Evolutionary conservation across 2,329 filamentous ascomycete species (phyloP), one percentile per base, ranked within the genome.

Genomic region (Sarocladiaceae sp.): DNA sequence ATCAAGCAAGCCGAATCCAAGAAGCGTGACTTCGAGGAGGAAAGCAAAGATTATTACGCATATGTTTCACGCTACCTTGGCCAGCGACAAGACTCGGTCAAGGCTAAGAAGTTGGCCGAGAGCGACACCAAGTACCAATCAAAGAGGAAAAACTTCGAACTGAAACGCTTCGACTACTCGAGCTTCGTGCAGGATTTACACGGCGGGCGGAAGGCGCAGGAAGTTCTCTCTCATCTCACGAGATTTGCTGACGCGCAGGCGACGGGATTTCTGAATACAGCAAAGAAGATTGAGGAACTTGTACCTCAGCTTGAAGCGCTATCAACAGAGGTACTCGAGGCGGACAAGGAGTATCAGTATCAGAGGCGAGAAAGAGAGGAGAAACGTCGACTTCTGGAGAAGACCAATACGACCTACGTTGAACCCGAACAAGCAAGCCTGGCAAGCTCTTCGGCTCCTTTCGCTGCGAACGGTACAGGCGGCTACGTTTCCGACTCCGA

Each of bases 131-230:
- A 98, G 60, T 98, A 97, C 59, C 91, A 97, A 62, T 82, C 77
- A 35, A 97, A 97, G 69, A 80, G 90, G 52, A 83, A 88, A 34
- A 95, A 89, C 54, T 98, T 98, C 57, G 93, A 98, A 68, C 75
- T 98, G 46, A 96, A 95, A 68, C 83, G 94, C 9, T 98, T 98
- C 57, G 94, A 98, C 64, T 98, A 98, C 62, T 97, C 91, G 3
- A 95, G 88, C 12, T 98, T 97, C 59, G 95, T 98, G 87, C 91
- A 97, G 58, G 93, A 98, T 68, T 74, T 98, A n/a, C 93, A 97
- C 51, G 93, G 93, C 23, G 93, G 93, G n/a, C 83, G 93, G 50
- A 98, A 97, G 62, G 93, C 98, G 57, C 93, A 97, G 58, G 93
- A 98, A 61, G 87, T 98, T 4, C 67, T 98, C 23, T 97, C 91